A percentile compares a stretch with the other conserved stretches of the same genome.
Conservation (phyloP, 2,329 filamentous ascomycete genomes). For the Raffaelea arxii region DNA sequence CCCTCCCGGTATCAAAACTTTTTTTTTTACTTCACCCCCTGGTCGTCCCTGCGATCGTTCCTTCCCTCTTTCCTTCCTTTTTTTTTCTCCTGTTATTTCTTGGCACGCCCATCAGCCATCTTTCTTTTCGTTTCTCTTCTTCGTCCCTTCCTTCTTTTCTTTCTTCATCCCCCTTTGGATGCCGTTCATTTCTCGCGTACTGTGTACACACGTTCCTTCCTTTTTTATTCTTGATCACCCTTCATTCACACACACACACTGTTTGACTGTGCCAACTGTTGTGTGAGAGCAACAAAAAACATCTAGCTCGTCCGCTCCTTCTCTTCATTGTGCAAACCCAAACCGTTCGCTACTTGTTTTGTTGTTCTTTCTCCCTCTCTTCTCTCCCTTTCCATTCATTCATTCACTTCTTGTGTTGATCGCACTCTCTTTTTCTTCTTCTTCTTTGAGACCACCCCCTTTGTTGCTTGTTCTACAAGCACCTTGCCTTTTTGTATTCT, state of each 20-base stretch:
- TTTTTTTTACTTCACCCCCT: neutral
- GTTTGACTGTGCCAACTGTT: neutral
- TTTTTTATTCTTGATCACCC: neutral
- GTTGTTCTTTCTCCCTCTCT: neutral
- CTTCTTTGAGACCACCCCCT: neutral
- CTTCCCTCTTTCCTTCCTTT: neutral
- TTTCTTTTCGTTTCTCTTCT: neutral
- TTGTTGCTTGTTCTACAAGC: neutral
- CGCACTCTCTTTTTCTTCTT: constrained; percentile 6
- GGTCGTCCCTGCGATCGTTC: neutral
- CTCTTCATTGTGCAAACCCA: neutral
- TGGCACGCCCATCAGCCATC: neutral
- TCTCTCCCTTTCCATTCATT: neutral
- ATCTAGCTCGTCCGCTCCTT: neutral
- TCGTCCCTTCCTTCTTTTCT: neutral
- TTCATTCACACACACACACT: too few relatives aligned
- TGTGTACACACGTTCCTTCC: neutral
- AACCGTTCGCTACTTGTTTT: neutral
- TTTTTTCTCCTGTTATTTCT: constrained; percentile 1
- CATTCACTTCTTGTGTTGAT: constrained; percentile 8
- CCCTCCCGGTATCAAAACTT: neutral
- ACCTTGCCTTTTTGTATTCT: too few relatives aligned
- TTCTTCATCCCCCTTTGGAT: neutral
- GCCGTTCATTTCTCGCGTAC: constrained; percentile 1
- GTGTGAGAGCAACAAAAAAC: too few relatives aligned